Evolutionary conservation across 2,329 filamentous ascomycete species (phyloP), one percentile per base, ranked within the genome.

Genomic region (Trichoderma arundinaceum): DNA sequence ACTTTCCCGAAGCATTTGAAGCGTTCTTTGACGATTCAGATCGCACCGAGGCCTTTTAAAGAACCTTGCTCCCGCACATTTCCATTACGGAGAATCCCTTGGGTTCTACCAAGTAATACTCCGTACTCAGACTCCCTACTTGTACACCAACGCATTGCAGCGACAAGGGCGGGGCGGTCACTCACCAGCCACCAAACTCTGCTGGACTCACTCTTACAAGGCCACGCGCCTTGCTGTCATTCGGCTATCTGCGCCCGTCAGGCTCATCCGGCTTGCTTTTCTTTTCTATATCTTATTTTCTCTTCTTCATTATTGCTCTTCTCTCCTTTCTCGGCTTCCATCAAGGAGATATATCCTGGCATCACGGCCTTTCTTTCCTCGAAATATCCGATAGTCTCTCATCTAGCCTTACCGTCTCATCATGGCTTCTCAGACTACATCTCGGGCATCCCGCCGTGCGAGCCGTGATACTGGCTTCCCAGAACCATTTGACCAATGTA

Each of bases 401-500:
- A 44, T 54, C 28, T n/a, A 10, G 38, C 38, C 19, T 59, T n/a
- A 5, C 7, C 12, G 12, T 35, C 19, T 53, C 49, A 48, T 35
- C 28, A 62, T 62, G 49, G 44, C 65, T 48, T 52, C 65, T 39
- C 17, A 38, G 43, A 52, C 65, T n/a, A 48, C 65, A 52, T 63
- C 59, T 38, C 65, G 46, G 48, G 17, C 53, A 15, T 41, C 54
- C n/a, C 71, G 70, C 59, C 72, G 69, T 35, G 60, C 70, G 61
- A 71, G 72, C 49, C 73, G 80, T 64, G 78, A 84, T 71, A 85
- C 83, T 13, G 83, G 83, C 52, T 85, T 85, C 65, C 83, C 83
- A 1, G 82, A 84, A 66, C 77, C 81, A 0, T 83, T 85, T 51
- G 79, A 80, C 63, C 79, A 77, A 62, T 72, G 83, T 84, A 71